phyloP scores from a whole-genome alignment of 2,329 filamentous ascomycete species.

The Venturia carpophila region DNA sequence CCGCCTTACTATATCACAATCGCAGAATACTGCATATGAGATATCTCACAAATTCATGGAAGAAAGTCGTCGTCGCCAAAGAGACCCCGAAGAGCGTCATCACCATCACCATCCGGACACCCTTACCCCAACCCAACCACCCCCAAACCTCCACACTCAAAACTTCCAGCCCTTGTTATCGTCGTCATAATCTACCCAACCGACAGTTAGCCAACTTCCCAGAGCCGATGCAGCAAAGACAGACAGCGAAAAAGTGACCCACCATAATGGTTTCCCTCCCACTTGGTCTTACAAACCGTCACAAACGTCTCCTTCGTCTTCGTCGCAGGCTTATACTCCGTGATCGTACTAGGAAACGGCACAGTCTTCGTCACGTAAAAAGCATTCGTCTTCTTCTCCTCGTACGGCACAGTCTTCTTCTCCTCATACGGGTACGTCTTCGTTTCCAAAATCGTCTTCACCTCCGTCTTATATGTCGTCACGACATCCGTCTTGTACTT shows the following conservation, averaged over 20 bases:
- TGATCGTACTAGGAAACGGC: background rate
- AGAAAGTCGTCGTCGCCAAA: too few species aligned
- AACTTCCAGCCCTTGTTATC: background rate
- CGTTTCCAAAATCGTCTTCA: background rate
- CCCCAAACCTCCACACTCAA: background rate
- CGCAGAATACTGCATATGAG: background rate
- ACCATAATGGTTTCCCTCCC: conserved; percentile 6
- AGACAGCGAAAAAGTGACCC: background rate
- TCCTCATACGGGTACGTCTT: background rate
- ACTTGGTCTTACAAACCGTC: conserved; percentile 5
- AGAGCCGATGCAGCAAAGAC: background rate
- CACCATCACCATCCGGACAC: background rate
- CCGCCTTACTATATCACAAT: background rate
- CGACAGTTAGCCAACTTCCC: background rate
- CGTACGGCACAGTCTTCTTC: background rate
- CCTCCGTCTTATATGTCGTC: background rate
- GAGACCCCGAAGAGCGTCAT: background rate
- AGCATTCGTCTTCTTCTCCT: background rate
- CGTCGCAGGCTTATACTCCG: conserved; percentile 2
- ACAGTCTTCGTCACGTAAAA: conserved; percentile 2
- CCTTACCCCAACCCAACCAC: too few species aligned
- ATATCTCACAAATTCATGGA: background rate
- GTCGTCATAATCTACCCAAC: background rate
- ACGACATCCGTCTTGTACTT: background rate
- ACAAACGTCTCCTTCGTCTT: conserved; percentile 4